Conservation (phyloP, 2,329 filamentous ascomycete genomes). For the Trichoderma simmonsii region DNA sequence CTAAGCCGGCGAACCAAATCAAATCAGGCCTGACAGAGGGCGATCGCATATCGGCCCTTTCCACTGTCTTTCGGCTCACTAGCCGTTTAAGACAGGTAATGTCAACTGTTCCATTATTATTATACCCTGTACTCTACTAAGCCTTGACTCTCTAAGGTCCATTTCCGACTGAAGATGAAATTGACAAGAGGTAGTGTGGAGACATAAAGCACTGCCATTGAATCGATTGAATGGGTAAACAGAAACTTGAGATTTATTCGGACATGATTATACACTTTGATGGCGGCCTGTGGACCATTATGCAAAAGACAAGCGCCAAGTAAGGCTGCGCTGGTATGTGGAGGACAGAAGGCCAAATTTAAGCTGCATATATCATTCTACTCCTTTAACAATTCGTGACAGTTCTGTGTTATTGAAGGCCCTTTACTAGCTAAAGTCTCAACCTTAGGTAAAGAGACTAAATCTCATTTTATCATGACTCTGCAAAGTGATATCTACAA, state of each 20-base stretch:
- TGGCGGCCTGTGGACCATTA: not conserved
- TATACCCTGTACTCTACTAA: not conserved
- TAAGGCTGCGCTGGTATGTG: no score
- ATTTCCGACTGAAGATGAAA: not conserved
- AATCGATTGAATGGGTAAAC: not conserved
- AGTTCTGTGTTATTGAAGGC: not conserved
- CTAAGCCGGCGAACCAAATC: not conserved
- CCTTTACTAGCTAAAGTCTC: not conserved
- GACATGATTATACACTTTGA: no score
- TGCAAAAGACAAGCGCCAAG: not conserved
- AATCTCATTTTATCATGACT: not conserved
- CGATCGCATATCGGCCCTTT: constrained; percentile 2
- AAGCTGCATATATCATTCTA: no score
- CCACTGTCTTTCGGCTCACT: not conserved
- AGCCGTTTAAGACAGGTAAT: not conserved
- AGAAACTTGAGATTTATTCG: no score
- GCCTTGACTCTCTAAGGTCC: not conserved
- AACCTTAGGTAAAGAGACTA: not conserved
- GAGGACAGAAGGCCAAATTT: not conserved
- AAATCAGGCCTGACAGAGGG: not conserved
- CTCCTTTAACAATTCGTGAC: no score
- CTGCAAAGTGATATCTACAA: not conserved
- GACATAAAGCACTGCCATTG: not conserved
- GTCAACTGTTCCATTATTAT: not conserved
- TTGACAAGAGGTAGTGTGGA: not conserved